These are phyloP conservation scores for Tuber borchii DNA, from an alignment of 495 filamentous ascomycete species.

Conservation along the genomic window DNA sequence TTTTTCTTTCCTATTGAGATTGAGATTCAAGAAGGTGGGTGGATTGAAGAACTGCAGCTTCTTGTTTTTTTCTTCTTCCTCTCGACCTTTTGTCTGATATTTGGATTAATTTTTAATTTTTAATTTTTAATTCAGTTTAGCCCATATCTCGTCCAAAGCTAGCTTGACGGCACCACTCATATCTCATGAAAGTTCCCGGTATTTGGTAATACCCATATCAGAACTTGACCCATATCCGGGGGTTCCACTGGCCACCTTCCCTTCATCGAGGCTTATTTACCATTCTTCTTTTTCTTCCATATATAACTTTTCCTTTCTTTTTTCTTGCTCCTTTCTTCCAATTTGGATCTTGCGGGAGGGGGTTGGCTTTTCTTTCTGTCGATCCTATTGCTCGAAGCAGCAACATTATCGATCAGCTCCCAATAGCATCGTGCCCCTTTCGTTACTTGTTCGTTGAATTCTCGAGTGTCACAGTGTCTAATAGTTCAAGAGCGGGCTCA, in stretches of 20 bases:
- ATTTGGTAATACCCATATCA: conserved; percentile 1
- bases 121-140: neutral
- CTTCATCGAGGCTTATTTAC: neutral
- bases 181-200: neutral
- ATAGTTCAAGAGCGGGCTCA: conserved; percentile 15
- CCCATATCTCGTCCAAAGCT: neutral
- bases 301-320: neutral
- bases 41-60: neutral
- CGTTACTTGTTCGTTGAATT: conserved; percentile 13
- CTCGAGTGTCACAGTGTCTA: conserved; percentile 19
- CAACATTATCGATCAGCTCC: neutral
- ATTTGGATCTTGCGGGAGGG: neutral
- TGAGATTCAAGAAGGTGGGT: neutral
- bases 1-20: neutral
- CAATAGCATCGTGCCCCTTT: conserved; percentile 29
- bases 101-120: neutral
- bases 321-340: neutral
- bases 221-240: neutral
- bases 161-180: neutral
- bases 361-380: neutral
- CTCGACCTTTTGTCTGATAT: neutral
- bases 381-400: neutral
- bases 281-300: neutral
- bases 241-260: neutral
- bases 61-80: neutral